Evolutionary conservation across 768 basidiomycete genomes (phyloP).

Genomic region (Lentinula sp.): DNA sequence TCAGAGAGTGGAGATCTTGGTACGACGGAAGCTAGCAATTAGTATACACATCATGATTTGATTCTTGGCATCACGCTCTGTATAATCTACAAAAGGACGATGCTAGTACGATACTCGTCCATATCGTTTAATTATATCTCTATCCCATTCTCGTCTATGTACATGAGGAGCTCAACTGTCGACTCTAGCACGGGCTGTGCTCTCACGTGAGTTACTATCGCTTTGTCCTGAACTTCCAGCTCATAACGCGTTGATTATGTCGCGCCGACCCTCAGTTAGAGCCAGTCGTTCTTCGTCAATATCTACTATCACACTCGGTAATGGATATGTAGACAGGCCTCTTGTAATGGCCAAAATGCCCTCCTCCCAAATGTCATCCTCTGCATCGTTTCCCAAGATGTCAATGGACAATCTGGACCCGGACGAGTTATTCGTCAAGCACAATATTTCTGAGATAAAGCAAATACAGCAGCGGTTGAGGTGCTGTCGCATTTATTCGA

Average conservation of each 20-base stretch:
- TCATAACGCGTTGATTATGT: slow-evolving; percentile 1
- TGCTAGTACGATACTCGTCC: background rate
- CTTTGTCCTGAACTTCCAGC: background rate
- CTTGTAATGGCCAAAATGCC: slow-evolving; percentile 15
- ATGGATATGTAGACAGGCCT: slow-evolving; percentile 16
- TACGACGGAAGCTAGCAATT: slow-evolving; percentile 18
- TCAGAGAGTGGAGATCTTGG: slow-evolving; percentile 25
- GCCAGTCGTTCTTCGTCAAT: slow-evolving; percentile 10
- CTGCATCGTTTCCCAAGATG: slow-evolving; percentile 3
- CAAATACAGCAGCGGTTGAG: slow-evolving; percentile 60
- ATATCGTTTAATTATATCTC: background rate
- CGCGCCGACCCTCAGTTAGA: slow-evolving; percentile 17
- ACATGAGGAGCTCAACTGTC: too few species aligned
- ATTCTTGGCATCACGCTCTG: slow-evolving; percentile 1
- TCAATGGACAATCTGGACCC: slow-evolving; percentile 40
- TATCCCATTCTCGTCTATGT: background rate
- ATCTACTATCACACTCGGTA: slow-evolving; percentile 10
- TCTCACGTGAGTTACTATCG: too few species aligned
- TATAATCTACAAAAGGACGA: slow-evolving; percentile 5
- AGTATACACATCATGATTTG: background rate
- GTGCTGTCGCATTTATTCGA: slow-evolving; percentile 27
- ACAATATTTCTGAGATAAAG: slow-evolving; percentile 69
- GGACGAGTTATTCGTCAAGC: slow-evolving; percentile 69
- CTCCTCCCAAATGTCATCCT: background rate
- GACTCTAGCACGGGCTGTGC: too few species aligned